These are phyloP conservation scores for Chlamydomonas sp. DNA, from an alignment of 139 green algal species.

Conservation along the genomic window DNA sequence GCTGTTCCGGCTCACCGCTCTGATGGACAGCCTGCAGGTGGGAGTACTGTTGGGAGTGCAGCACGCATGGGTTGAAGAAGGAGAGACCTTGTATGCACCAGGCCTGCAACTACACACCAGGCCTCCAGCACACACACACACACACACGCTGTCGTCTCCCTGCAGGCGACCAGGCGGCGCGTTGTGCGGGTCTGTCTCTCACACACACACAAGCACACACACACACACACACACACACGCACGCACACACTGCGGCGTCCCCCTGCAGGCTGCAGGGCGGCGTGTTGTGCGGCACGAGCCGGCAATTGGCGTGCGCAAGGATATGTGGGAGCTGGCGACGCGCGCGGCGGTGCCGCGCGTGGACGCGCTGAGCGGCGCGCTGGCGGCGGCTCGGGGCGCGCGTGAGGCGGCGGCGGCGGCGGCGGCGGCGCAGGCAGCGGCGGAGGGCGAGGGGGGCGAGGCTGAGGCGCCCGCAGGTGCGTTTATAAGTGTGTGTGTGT, in stretches of 20 bases:
- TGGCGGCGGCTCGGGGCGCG: constrained; percentile 4
- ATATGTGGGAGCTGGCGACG: constrained; percentile 39
- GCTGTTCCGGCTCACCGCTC: constrained; percentile 13
- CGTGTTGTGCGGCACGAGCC: constrained; percentile 25
- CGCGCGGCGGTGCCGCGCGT: constrained; percentile 22
- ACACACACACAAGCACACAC: no score
- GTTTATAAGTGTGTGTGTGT: background rate
- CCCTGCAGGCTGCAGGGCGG: no score
- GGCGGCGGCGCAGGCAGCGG: background rate
- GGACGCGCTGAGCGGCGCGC: constrained; percentile 14
- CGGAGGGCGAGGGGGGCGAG: background rate
- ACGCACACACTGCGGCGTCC: no score
- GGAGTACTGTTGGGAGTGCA: no score
- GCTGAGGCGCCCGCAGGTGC: background rate
- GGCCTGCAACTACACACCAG: no score
- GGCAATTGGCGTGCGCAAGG: constrained; percentile 28
- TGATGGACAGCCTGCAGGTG: constrained; percentile 27
- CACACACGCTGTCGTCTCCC: no score
- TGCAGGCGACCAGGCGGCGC: no score
- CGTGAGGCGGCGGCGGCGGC: constrained; percentile 6
- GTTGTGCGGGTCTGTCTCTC: no score
- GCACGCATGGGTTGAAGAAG: constrained; percentile 1
- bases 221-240: no score
- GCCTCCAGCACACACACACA: no score
- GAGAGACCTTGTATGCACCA: no score